A percentile compares a stretch with the other conserved stretches of the same genome.
phyloP scores from a whole-genome alignment of 371 early-diverging fungal species.

The Apophysomyces variabilis region DNA sequence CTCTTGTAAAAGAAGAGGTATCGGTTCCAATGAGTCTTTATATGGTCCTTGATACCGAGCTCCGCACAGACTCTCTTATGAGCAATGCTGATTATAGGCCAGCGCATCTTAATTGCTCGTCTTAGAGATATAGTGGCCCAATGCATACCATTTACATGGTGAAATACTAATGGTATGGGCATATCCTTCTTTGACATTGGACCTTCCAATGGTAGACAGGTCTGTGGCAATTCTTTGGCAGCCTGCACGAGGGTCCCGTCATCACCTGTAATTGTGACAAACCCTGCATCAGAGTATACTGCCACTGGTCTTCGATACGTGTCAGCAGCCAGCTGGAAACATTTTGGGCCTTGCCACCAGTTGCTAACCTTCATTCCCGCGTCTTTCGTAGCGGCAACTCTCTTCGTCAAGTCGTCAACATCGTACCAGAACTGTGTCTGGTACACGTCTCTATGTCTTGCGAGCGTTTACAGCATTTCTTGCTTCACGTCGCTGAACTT shows the following conservation, averaged over 20 bases:
- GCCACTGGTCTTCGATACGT: conserved; percentile 7
- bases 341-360: no score
- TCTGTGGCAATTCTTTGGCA: neutral
- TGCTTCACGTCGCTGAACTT: no score
- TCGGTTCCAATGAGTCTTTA: neutral
- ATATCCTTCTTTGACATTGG: neutral
- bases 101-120: neutral
- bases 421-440: no score
- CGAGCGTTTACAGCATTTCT: no score
- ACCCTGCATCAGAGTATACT: neutral
- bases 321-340: conserved; percentile 13
- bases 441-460: no score
- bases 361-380: no score
- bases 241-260: neutral
- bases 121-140: neutral
- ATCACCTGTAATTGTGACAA: neutral
- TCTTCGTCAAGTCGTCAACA: no score
- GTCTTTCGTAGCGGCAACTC: no score
- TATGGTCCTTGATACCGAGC: neutral
- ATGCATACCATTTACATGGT: neutral
- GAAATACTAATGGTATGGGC: neutral
- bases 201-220: neutral
- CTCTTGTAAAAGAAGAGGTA: neutral
- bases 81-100: neutral
- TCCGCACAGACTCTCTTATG: no score